Base-by-base conservation (phyloP, 164 flowering plant genomes). In the Dillenia suffruticosa region DNA sequence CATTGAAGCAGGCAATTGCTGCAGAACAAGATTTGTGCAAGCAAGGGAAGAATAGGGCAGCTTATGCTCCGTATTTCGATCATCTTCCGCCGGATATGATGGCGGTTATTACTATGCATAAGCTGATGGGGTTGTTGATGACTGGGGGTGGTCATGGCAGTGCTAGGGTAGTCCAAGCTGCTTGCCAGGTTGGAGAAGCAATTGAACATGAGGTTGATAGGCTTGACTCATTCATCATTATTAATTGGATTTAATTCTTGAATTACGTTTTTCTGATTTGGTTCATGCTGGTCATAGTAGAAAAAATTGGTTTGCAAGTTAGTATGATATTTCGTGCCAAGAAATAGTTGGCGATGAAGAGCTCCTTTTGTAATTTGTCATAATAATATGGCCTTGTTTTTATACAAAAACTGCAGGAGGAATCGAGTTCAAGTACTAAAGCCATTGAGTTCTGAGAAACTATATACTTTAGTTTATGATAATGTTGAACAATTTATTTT, bases 91-190 rank as follows among this genome's bases (percentile, higher is more conserved):
- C 83, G 1, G 78, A 67, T 58, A 76, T 67, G 83, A 79, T 79
- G 80, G 78, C 80, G 1, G 78, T 79, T 54, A 79, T 79, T 51
- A 72, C 83, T 5, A 79, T 79, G 83, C 83, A 79, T 70, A 76
- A 76, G 73, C 66, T 79, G 66, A 77, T 74, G 78, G 80, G 72
- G 45, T 44, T 79, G 77, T 59, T 79, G 78, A 74, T 79, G 81
- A 60, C 79, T 40, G 79, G 77, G 14, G 71, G 69, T 22, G 75
- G 70, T 0, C 14, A 57, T 54, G 79, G 79, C 9, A 56, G 66
- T 70, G 77, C 69, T 24, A 71, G 68, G 54, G 79, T 77, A 19
- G 77, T 79, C 12, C 76, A 70, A 14, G 79, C 77, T 10, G 75
- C 81, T 26, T 43, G 15, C 15, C 65, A 63, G 13, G 64, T 79